These are phyloP conservation scores for Osmanthus fragrans DNA, from an alignment of 257 asterid species.

Conservation along the genomic window DNA sequence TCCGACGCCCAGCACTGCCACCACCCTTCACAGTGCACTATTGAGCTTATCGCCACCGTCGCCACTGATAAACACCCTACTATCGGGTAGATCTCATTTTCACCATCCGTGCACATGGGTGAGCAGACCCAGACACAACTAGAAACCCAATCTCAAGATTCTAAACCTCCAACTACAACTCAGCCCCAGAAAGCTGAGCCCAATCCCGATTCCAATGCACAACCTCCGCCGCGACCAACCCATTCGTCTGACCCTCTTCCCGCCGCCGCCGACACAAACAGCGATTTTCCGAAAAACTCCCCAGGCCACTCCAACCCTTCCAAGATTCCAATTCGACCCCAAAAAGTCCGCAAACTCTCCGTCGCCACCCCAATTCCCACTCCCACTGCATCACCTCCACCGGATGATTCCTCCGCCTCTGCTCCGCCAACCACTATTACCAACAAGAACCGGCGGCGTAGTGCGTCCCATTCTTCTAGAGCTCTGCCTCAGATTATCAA, in stretches of 20 bases:
- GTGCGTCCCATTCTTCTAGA: constrained; percentile 52
- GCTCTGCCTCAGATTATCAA: constrained; percentile 58
- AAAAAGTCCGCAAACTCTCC: constrained; percentile 80
- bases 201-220: constrained; percentile 36
- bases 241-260: constrained; percentile 26
- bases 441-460: constrained; percentile 57
- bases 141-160: constrained; percentile 34
- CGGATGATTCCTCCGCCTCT: constrained; percentile 32
- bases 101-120: constrained; percentile 47
- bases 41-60: not conserved
- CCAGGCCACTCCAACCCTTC: constrained; percentile 62
- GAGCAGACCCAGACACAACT: constrained; percentile 53
- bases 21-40: not conserved
- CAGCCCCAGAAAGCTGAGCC: constrained; percentile 26
- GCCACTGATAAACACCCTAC: not conserved
- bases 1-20: not conserved
- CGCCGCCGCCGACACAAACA: constrained; percentile 18
- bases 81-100: not conserved
- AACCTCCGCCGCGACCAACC: constrained; percentile 30
- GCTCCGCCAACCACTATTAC: constrained; percentile 23
- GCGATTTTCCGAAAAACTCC: constrained; percentile 27
- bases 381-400: constrained; percentile 16
- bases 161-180: constrained; percentile 29
- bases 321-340: constrained; percentile 96
- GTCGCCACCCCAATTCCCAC: constrained; percentile 26